Evolutionary conservation across 441 rosid genomes (phyloP), one percentile per base, ranked within the genome.

Genomic region (Hura crepitans): DNA sequence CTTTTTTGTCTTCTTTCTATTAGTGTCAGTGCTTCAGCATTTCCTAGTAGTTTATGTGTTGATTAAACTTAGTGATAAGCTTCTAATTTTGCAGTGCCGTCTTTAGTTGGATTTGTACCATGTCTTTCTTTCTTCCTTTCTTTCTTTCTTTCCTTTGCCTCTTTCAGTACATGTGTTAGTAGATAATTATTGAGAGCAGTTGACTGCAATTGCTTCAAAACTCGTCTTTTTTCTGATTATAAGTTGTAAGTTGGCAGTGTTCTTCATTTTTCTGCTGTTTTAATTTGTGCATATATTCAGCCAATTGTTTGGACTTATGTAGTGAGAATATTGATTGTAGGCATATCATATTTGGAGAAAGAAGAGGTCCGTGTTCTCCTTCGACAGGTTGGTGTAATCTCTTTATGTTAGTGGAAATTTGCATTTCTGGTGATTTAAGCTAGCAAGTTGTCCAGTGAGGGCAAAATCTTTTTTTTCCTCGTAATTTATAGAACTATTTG

Each of bases 281-380:
- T 66, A 57, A 54, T 66, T 47, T 64, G 61, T 23, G 31, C 57
- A 30, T 77, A 68, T 33, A 62, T 14, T 75, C 58, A 50, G 10
- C 46, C 61, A 57, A 28, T 72, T 79, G 39, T 54, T 76, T 59
- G 71, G 45, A 65, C 39, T 59, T 55, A 62, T 60, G 33, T 22
- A 35, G 54, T 68, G 61, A 50, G 63, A 14, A 30, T 72, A 27
- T 70, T 69, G 39, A 77, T 43, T 85, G 66, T 75, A 94, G 97
- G 98, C 66, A 75, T 85, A 77, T 85, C 96, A 17, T 94, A 90
- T 83, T 77, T 81, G 27, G 97, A 94, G 92, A 94, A 94, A 83
- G 97, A 90, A 85, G 97, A 94, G 81, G 96, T 94, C 20, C 96
- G 98, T 57, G 71, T 85, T 62, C 92, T 89, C 73, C 92, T 94